Evolutionary conservation across 2,329 filamentous ascomycete genomes (phyloP).

Genomic region (Aureobasidium zeae): DNA sequence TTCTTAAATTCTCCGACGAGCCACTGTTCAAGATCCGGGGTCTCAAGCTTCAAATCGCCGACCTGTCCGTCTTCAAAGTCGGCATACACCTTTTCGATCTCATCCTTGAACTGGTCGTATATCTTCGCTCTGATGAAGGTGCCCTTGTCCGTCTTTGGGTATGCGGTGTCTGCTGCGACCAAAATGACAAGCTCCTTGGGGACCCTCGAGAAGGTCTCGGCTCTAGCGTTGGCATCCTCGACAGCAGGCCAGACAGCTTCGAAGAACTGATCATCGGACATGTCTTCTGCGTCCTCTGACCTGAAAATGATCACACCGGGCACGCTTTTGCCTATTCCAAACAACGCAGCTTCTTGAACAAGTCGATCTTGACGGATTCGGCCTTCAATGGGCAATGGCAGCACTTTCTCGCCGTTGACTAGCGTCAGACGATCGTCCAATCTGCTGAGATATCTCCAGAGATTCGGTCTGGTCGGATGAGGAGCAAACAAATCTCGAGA

Average conservation of each 20-base stretch:
- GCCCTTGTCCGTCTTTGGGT: slow-evolving; percentile 48
- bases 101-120: slow-evolving; percentile 40
- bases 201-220: slow-evolving; percentile 46
- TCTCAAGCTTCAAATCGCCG: slow-evolving; percentile 21
- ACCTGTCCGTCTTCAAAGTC: slow-evolving; percentile 20
- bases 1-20: slow-evolving; percentile 26
- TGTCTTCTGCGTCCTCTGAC: slow-evolving; percentile 35
- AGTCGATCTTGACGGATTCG: slow-evolving; percentile 43
- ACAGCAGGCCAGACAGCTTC: slow-evolving; percentile 43
- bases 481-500: slow-evolving; percentile 42
- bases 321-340: slow-evolving; percentile 45
- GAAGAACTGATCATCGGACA: slow-evolving; percentile 40
- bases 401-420: slow-evolving; percentile 43
- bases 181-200: slow-evolving; percentile 45
- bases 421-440: slow-evolving; percentile 41
- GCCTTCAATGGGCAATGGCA: slow-evolving; percentile 44
- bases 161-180: slow-evolving; percentile 37
- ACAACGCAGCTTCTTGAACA: slow-evolving; percentile 49
- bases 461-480: slow-evolving; percentile 35
- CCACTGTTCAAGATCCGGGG: slow-evolving; percentile 28
- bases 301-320: slow-evolving; percentile 46
- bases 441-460: slow-evolving; percentile 41
- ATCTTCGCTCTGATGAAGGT: slow-evolving; percentile 46
- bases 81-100: slow-evolving; percentile 41
- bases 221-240: slow-evolving; percentile 41